Evolutionary conservation across 495 filamentous ascomycete genomes (phyloP).

Genomic region (Viridothelium virens): DNA sequence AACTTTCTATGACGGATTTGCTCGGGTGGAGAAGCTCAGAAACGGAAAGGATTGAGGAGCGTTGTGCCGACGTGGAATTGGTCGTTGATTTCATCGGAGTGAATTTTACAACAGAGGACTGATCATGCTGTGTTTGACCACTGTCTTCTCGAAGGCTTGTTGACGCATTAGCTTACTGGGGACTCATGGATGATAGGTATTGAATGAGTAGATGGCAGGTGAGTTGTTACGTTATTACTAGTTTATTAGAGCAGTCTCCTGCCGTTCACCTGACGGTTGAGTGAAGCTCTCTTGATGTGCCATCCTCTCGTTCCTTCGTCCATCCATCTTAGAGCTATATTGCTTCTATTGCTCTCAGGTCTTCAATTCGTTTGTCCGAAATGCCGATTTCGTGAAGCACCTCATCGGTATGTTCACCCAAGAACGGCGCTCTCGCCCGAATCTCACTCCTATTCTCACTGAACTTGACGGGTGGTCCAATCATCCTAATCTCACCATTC

Average conservation of each 20-base stretch:
- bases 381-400: conserved; percentile 31
- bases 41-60: neutral
- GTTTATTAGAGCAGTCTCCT: no score
- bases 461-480: conserved; percentile 33
- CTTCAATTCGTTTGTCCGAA: conserved; percentile 24
- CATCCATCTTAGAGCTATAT: neutral
- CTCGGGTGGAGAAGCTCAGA: no score
- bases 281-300: no score
- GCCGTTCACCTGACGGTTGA: no score
- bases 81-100: neutral
- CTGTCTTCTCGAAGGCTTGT: no score
- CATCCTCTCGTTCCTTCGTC: neutral
- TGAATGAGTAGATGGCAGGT: no score
- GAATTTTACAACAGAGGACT: neutral
- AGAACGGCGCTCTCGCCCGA: conserved; percentile 25
- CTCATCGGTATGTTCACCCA: conserved; percentile 33
- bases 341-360: conserved; percentile 16
- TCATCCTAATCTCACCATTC: conserved; percentile 28
- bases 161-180: no score
- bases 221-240: no score
- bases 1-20: no score
- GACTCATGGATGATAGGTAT: no score
- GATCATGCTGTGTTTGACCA: no score
- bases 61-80: neutral
- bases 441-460: conserved; percentile 29